phyloP scores from a whole-genome alignment of 73 alveolate species.

The Paramecium pentaurelia region DNA sequence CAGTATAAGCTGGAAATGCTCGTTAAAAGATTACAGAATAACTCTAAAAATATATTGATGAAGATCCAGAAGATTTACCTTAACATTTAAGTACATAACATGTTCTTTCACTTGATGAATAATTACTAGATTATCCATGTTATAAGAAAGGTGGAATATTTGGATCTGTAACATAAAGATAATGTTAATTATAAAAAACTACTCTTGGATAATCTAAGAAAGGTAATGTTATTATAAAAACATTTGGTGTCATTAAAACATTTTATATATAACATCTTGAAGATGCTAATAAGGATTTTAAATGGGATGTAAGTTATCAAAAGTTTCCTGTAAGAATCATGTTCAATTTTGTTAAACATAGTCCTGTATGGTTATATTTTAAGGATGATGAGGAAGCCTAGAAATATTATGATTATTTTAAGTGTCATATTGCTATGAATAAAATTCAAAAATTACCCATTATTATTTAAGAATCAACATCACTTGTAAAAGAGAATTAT shows the following conservation, averaged over 20 bases:
- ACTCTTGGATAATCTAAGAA: neutral
- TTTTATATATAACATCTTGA: neutral
- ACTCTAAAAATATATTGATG: neutral
- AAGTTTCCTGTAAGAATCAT: neutral
- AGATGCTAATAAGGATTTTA: neutral
- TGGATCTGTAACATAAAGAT: constrained; percentile 1
- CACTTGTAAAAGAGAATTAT: neutral
- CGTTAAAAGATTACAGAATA: neutral
- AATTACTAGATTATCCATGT: neutral
- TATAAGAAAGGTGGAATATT: constrained; percentile 24
- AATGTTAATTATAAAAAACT: neutral
- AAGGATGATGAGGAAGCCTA: neutral
- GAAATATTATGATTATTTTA: neutral
- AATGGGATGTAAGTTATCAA: neutral
- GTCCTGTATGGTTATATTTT: constrained; percentile 16
- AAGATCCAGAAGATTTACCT: constrained; percentile 8
- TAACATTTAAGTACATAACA: neutral
- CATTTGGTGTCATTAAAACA: neutral
- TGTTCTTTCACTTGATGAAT: neutral
- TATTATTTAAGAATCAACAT: neutral
- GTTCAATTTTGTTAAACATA: neutral
- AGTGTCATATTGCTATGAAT: neutral
- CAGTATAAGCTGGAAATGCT: neutral
- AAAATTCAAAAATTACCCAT: neutral
- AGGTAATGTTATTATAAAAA: neutral